phyloP scores from a whole-genome alignment of 2,329 filamentous ascomycete species.

The Chaetomiaceae sp. region DNA sequence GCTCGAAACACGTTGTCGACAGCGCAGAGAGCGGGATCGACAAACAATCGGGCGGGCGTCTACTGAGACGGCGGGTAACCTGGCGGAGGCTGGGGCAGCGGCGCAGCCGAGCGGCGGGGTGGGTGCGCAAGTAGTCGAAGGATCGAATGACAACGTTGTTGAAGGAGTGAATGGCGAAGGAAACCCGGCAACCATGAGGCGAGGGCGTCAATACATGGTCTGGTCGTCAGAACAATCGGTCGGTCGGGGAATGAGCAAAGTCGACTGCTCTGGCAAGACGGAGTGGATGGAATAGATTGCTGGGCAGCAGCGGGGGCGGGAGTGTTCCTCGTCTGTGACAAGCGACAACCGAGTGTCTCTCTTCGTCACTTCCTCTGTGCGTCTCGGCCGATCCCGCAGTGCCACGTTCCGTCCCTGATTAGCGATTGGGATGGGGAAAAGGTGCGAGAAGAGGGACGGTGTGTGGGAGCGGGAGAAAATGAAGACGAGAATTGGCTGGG shows the following conservation, averaged over 20 bases:
- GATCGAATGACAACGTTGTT: conserved; percentile 12
- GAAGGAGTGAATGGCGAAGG: conserved; percentile 7
- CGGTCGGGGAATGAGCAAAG: not conserved
- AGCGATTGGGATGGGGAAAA: not conserved
- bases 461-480: conserved; percentile 2
- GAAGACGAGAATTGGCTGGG: conserved; percentile 7
- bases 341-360: conserved; percentile 11
- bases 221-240: conserved; percentile 3
- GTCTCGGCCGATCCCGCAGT: conserved; percentile 9
- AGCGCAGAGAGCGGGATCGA: not conserved
- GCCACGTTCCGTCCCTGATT: conserved; percentile 8
- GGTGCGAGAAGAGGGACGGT: conserved; percentile 1
- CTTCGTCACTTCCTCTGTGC: not conserved
- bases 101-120: conserved; percentile 20
- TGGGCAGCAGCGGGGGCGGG: too few relatives aligned
- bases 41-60: conserved; percentile 3
- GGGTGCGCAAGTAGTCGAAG: conserved; percentile 8
- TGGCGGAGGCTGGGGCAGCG: conserved; percentile 16
- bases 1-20: too few relatives aligned
- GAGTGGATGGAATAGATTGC: too few relatives aligned
- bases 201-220: conserved; percentile 21
- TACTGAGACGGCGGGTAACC: conserved; percentile 2
- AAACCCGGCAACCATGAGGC: conserved; percentile 16
- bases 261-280: too few relatives aligned
- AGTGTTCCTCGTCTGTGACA: too few relatives aligned